These are phyloP conservation scores for Sambucus nigra DNA, from an alignment of 129 eudicot species.

Conservation along the genomic window DNA sequence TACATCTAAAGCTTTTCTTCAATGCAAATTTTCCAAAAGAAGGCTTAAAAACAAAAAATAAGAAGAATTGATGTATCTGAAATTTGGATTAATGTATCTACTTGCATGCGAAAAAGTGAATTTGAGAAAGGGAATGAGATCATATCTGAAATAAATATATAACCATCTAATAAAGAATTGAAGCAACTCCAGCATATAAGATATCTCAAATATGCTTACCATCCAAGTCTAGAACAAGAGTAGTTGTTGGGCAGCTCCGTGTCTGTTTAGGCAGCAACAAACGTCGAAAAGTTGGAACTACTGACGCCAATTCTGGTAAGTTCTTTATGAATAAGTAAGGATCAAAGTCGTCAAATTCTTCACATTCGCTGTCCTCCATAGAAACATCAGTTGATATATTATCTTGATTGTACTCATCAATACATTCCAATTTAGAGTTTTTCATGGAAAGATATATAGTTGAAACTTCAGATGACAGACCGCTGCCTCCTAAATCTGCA, in stretches of 20 bases:
- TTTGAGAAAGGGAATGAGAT: no score
- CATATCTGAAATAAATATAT: no score
- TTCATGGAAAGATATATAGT: slow-evolving; percentile 64
- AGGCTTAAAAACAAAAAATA: no score
- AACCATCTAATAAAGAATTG: neutral
- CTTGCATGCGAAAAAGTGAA: neutral
- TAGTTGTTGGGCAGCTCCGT: slow-evolving; percentile 91
- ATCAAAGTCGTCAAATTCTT: slow-evolving; percentile 93
- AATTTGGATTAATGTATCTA: no score
- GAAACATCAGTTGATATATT: slow-evolving; percentile 48
- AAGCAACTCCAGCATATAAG: neutral
- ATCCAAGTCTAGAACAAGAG: slow-evolving; percentile 93
- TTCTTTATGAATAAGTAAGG: slow-evolving; percentile 86
- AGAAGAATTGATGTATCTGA: no score
- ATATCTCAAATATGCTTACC: slow-evolving; percentile 36
- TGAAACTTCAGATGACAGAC: slow-evolving; percentile 71
- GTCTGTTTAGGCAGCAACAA: slow-evolving; percentile 83
- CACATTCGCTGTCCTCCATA: slow-evolving; percentile 69
- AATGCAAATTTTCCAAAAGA: no score
- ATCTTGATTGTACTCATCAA: slow-evolving; percentile 72
- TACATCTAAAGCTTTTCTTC: no score
- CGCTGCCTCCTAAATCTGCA: slow-evolving; percentile 52
- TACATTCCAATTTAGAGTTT: slow-evolving; percentile 75
- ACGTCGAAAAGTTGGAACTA: slow-evolving; percentile 86
- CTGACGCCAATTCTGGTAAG: slow-evolving; percentile 76